Evolutionary conservation across 2,329 filamentous ascomycete genomes (phyloP).

Genomic region (Aspergillaceae sp.): DNA sequence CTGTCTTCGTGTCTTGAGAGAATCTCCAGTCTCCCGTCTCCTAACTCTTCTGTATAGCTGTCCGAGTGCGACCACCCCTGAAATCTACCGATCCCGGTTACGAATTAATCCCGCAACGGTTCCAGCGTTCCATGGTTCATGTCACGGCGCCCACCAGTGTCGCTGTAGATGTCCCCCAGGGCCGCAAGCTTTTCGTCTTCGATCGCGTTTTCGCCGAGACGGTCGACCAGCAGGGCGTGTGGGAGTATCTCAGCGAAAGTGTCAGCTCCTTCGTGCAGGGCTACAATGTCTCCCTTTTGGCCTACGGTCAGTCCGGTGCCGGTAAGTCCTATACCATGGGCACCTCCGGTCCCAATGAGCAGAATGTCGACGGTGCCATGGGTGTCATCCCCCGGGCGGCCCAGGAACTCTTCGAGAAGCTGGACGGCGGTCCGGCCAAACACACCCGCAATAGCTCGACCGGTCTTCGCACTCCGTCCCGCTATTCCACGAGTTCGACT

Average conservation of each 20-base stretch:
- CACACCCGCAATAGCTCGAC: constrained; percentile 59
- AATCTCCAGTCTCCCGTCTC: constrained; percentile 2
- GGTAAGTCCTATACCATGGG: constrained; percentile 99
- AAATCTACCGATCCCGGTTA: constrained; percentile 78
- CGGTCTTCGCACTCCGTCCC: constrained; percentile 68
- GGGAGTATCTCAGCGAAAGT: constrained; percentile 88
- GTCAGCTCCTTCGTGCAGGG: constrained; percentile 85
- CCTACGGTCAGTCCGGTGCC: constrained; percentile 94
- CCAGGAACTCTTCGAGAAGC: constrained; percentile 74
- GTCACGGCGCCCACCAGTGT: constrained; percentile 78
- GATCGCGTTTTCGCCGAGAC: constrained; percentile 87
- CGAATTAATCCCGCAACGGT: constrained; percentile 91
- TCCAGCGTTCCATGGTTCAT: constrained; percentile 86
- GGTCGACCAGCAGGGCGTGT: constrained; percentile 76
- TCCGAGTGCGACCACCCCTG: constrained; percentile 83
- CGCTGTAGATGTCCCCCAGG: constrained; percentile 81
- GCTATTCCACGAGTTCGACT: constrained; percentile 60
- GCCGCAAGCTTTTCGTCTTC: constrained; percentile 91
- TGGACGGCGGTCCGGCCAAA: constrained; percentile 50
- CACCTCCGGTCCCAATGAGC: constrained; percentile 75
- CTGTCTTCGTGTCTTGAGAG: no score
- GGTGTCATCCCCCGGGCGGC: constrained; percentile 97
- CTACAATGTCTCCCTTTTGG: constrained; percentile 95
- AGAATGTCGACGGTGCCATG: constrained; percentile 62
- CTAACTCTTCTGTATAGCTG: constrained; percentile 49